These are phyloP conservation scores for Pleurotus citrinopileatus DNA, from an alignment of 768 basidiomycete genomes.

Conservation along the genomic window DNA sequence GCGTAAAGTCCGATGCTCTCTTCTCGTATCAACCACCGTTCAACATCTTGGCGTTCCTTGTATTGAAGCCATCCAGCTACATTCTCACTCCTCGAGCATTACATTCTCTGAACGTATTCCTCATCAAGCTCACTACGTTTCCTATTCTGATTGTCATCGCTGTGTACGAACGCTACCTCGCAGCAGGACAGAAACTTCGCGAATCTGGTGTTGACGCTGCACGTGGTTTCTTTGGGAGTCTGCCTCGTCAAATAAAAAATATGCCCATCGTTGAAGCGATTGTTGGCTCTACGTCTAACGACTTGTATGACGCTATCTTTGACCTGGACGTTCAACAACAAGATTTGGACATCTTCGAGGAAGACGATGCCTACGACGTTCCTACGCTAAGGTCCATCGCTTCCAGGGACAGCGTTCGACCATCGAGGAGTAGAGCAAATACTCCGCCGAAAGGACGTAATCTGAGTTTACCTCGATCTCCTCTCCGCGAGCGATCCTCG, in stretches of 20 bases:
- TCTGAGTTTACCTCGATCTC: constrained; percentile 17
- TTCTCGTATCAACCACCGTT: constrained; percentile 93
- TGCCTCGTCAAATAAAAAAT: constrained; percentile 70
- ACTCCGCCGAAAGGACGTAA: constrained; percentile 23
- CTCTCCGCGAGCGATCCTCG: constrained; percentile 15
- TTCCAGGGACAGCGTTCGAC: constrained; percentile 33
- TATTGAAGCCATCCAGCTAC: constrained; percentile 80
- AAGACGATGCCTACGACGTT: constrained; percentile 40
- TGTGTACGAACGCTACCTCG: constrained; percentile 74
- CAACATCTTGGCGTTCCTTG: constrained; percentile 75
- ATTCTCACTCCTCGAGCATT: constrained; percentile 71
- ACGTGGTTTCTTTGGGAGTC: constrained; percentile 55
- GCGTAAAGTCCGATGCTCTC: constrained; percentile 85
- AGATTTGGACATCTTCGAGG: constrained; percentile 49
- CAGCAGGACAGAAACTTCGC: constrained; percentile 46
- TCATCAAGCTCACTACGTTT: constrained; percentile 82
- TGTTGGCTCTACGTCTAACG: constrained; percentile 64
- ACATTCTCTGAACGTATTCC: constrained; percentile 83
- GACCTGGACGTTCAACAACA: constrained; percentile 51
- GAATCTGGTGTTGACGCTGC: constrained; percentile 51
- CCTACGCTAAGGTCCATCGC: constrained; percentile 35
- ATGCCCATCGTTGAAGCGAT: constrained; percentile 76
- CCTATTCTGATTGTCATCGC: constrained; percentile 76
- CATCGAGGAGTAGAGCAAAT: constrained; percentile 19
- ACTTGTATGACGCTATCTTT: constrained; percentile 78